Evolutionary conservation across 176 grass and related monocot genomes (phyloP), one percentile per base, ranked within the genome.

Genomic region (Aegilops tauschii): DNA sequence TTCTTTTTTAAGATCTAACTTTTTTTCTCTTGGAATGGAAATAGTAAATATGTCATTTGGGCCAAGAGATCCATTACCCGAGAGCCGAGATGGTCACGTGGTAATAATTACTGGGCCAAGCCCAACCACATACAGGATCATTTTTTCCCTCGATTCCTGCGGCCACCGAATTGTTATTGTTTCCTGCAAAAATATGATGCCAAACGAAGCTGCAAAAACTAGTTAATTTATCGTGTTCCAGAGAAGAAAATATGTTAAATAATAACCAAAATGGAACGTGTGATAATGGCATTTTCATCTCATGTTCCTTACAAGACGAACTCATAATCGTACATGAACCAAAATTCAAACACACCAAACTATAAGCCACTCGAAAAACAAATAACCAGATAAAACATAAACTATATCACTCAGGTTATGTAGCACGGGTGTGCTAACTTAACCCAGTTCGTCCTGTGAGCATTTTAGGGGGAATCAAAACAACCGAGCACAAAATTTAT

Each of bases 401-500:
- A 83, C 35, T 58, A 76, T 35, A 78, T 47, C 69, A 82, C 73
- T n/a, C 28, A 30, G 18, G 18, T 75, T 47, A 75, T 67, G 42
- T 30, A 79, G 56, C 32, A 79, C 9, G 9, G 18, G 50, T 32
- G 30, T 82, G 64, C 79, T 12, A 62, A 83, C 27, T 44, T 76
- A 74, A 77, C 74, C 74, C 58, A 84, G 4, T 61, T 69, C 8
- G 74, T 89, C 67, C 31, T 79, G 17, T 73, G 63, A 29, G 11
- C 25, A 75, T 14, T 36, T 81, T 39, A 6, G 12, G 40, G 65
- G 12, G 25, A 40, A 72, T 72, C 79, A 49, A 20, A 78, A 28
- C 20, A 65, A 65, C 37, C 45, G 31, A 30, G 35, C 59, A 73
- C 54, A 65, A 64, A 84, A 78, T 23, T 9, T 52, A 64, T 47